Percentiles rank a stretch among this genome's conserved stretches.
Conservation (phyloP, 129 eudicot species). For the Flaveria ramosissima region DNA sequence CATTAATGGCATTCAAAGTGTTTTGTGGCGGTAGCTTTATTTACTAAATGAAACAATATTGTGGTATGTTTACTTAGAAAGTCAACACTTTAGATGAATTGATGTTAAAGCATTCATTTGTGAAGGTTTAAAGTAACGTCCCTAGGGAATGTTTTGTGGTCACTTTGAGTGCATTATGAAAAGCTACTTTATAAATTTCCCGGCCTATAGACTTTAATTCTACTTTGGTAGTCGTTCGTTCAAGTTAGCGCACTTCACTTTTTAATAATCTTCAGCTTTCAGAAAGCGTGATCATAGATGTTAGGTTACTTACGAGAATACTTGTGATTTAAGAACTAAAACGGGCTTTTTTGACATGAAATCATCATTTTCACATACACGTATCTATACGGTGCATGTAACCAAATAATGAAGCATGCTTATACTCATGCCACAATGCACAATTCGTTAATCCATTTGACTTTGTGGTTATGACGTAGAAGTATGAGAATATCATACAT, state of each 20-base stretch:
- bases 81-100: slow-evolving; percentile 34
- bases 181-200: slow-evolving; percentile 24
- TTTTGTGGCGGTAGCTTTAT: slow-evolving; percentile 32
- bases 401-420: background rate
- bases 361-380: background rate
- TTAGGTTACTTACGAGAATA: background rate
- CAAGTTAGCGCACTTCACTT: background rate
- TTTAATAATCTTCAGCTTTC: background rate
- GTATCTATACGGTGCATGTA: background rate
- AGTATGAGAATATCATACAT: background rate
- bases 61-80: slow-evolving; percentile 19
- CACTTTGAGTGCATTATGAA: slow-evolving; percentile 35
- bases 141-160: slow-evolving; percentile 37
- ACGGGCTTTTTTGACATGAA: background rate
- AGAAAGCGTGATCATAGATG: background rate
- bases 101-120: slow-evolving; percentile 22
- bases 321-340: background rate
- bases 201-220: background rate
- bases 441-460: background rate
- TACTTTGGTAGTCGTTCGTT: slow-evolving; percentile 1
- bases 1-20: slow-evolving; percentile 38
- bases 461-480: background rate
- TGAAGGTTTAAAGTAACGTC: slow-evolving; percentile 34
- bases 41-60: slow-evolving; percentile 23
- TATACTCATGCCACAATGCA: background rate